Evolutionary conservation across 2,329 filamentous ascomycete species (phyloP).

Genomic region (Stagonosporopsis rhizophila): DNA sequence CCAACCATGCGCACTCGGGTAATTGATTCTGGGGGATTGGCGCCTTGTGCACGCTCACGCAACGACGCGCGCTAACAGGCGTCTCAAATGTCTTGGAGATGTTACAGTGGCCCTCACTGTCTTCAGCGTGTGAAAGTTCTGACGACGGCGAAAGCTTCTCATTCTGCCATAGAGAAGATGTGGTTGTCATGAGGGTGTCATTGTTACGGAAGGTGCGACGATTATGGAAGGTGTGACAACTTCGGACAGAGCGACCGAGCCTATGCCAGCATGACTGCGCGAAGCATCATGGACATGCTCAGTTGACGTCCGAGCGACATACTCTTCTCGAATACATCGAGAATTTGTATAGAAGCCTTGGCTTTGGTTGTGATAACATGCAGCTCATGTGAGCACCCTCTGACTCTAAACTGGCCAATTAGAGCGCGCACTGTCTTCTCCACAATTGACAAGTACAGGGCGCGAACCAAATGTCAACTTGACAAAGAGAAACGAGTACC

Average conservation of each 20-base stretch:
- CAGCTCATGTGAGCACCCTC: background rate
- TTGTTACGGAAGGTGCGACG: no score
- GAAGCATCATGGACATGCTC: background rate
- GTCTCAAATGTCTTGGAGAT: background rate
- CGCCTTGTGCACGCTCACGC: constrained; percentile 6
- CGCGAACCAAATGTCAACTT: constrained; percentile 5
- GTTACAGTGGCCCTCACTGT: no score
- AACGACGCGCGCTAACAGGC: constrained; percentile 1
- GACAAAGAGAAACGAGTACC: constrained; percentile 6
- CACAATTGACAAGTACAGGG: constrained; percentile 13
- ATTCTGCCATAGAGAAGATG: no score
- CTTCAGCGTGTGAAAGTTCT: background rate
- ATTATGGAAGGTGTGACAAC: no score
- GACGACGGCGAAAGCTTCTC: no score
- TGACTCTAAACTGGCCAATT: constrained; percentile 1
- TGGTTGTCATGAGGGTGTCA: no score
- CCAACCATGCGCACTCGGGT: constrained; percentile 1
- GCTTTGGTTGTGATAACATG: background rate
- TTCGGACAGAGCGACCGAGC: no score
- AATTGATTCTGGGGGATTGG: constrained; percentile 4
- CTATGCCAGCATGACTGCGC: background rate
- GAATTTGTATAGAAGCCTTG: background rate
- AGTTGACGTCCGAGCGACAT: background rate
- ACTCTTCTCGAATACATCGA: background rate
- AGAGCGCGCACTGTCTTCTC: background rate